These are phyloP conservation scores for Stephania cephalantha DNA, from an alignment of 164 flowering plant genomes.

Conservation along the genomic window DNA sequence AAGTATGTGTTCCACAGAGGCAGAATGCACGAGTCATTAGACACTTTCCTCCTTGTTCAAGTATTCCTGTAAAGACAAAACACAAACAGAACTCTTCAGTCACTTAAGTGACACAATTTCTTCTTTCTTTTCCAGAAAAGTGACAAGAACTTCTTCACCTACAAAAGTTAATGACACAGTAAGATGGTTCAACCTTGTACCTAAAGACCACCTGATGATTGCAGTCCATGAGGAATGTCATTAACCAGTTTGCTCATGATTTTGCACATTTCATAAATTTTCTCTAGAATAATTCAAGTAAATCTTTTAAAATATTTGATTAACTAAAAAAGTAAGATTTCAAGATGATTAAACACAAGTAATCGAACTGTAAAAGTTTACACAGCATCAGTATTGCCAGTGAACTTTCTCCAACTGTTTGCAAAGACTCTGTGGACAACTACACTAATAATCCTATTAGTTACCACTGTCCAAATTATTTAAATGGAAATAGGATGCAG, in stretches of 20 bases:
- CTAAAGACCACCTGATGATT: neutral
- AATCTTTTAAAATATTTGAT: neutral
- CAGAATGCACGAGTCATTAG: neutral
- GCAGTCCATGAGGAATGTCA: neutral
- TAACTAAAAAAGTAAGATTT: neutral
- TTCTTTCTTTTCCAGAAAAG: neutral
- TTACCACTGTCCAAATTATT: neutral
- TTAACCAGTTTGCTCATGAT: neutral
- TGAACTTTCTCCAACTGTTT: neutral
- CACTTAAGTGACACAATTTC: neutral
- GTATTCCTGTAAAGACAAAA: neutral
- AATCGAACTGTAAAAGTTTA: neutral
- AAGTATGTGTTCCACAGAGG: neutral
- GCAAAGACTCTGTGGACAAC: neutral
- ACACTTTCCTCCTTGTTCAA: neutral
- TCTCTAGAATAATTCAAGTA: neutral
- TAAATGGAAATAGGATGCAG: neutral
- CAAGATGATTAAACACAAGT: no score
- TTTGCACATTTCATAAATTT: neutral
- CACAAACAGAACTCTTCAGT: neutral
- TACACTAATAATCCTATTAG: neutral
- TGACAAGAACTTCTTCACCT: neutral
- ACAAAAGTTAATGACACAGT: neutral
- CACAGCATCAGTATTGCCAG: neutral
- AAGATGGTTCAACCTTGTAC: neutral